These are phyloP conservation scores for Camelina hispida DNA, from an alignment of 345 rosid genomes.

Conservation along the genomic window DNA sequence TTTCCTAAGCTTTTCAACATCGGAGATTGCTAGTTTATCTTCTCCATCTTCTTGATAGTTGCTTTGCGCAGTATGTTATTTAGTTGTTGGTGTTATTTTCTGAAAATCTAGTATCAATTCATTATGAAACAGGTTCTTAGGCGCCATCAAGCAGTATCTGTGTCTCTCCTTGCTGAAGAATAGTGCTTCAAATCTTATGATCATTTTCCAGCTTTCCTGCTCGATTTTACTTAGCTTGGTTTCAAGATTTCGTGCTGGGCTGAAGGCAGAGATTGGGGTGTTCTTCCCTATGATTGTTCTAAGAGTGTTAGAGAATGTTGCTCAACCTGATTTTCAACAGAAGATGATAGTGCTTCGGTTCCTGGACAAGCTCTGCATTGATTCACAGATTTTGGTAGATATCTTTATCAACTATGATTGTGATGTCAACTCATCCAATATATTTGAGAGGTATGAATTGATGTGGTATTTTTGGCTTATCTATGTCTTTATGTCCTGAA, in stretches of 20 bases:
- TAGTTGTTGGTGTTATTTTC: constrained; percentile 14
- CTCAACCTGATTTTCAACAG: constrained; percentile 99
- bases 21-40: constrained; percentile 5
- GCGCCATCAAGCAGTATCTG: constrained; percentile 97
- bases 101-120: constrained; percentile 29
- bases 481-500: background rate
- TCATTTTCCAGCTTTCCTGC: constrained; percentile 99
- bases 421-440: constrained; percentile 97
- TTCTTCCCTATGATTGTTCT: constrained; percentile 99
- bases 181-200: constrained; percentile 94
- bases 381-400: constrained; percentile 97
- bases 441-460: constrained; percentile 88
- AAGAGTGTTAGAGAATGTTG: constrained; percentile 92
- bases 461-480: constrained; percentile 22
- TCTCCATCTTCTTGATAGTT: constrained; percentile 26
- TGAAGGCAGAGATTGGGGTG: constrained; percentile 99
- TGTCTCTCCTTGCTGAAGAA: constrained; percentile 95
- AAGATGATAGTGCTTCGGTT: constrained; percentile 98
- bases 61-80: constrained; percentile 5
- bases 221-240: constrained; percentile 98
- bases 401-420: constrained; percentile 98
- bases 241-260: constrained; percentile 95
- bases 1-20: constrained; percentile 18
- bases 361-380: constrained; percentile 92
- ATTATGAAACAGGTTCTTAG: constrained; percentile 81